Conservation (phyloP, 805 yeast species). For the Tetrapisispora namnaoensis region DNA sequence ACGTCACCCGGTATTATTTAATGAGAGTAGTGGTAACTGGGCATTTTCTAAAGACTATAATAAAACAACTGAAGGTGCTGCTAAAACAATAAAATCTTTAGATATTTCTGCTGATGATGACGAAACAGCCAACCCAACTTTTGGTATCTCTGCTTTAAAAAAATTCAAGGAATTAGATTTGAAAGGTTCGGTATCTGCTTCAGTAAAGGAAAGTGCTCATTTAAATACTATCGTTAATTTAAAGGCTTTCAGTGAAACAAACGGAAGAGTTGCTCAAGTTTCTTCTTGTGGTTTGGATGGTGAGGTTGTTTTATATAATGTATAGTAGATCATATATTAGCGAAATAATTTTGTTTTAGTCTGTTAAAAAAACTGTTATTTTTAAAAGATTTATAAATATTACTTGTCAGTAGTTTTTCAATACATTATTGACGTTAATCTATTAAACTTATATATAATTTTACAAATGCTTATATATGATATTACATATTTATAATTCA, state of each 20-base stretch:
- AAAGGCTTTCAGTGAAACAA: conserved; percentile 38
- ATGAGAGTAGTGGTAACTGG: conserved; percentile 63
- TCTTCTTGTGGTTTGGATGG: conserved; percentile 87
- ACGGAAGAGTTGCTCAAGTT: conserved; percentile 47
- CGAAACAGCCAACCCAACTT: conserved; percentile 38
- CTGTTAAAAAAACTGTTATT: too few relatives aligned
- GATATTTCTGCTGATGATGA: conserved; percentile 39
- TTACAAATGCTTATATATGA: not conserved
- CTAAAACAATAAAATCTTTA: conserved; percentile 1
- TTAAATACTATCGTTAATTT: conserved; percentile 79
- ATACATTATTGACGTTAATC: not conserved
- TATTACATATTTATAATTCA: not conserved
- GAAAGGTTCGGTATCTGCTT: conserved; percentile 64
- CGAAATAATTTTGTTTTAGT: not conserved
- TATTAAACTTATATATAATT: not conserved
- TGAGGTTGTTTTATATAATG: conserved; percentile 67
- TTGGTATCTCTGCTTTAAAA: conserved; percentile 70
- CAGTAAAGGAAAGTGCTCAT: conserved; percentile 59
- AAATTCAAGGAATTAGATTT: conserved; percentile 94
- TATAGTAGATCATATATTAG: conserved; percentile 21
- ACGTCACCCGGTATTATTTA: conserved; percentile 79
- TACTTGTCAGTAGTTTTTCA: not conserved
- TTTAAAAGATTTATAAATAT: too few relatives aligned
- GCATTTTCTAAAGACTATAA: conserved; percentile 50
- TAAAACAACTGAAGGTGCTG: conserved; percentile 22